Conservation (phyloP, 495 filamentous ascomycete genomes). For the Monascus purpureus region DNA sequence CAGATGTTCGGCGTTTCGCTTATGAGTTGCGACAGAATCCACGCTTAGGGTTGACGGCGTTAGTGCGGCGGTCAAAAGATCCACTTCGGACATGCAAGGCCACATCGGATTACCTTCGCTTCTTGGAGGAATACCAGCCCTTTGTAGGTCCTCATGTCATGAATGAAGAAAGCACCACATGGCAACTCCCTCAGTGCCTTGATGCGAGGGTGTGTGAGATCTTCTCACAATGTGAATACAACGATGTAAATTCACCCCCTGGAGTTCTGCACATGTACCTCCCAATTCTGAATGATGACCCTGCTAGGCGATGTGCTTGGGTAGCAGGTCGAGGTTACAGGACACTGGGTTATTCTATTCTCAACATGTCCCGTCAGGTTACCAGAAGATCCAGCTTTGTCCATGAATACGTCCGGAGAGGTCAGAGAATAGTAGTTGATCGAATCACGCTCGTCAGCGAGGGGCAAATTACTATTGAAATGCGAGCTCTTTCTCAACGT, state of each 20-base stretch:
- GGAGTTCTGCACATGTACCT: slow-evolving; percentile 37
- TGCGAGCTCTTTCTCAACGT: slow-evolving; percentile 5
- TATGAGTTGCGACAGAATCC: slow-evolving; percentile 17
- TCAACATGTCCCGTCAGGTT: slow-evolving; percentile 25
- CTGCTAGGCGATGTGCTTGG: slow-evolving; percentile 49
- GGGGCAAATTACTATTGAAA: slow-evolving; percentile 6
- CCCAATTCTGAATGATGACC: slow-evolving; percentile 43
- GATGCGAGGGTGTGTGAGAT: slow-evolving; percentile 26
- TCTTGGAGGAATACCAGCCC: slow-evolving; percentile 29
- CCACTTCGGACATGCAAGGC: slow-evolving; percentile 1
- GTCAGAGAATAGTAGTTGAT: slow-evolving; percentile 21
- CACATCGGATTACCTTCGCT: slow-evolving; percentile 20
- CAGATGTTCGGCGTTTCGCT: slow-evolving; percentile 18
- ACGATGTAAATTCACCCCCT: slow-evolving; percentile 3
- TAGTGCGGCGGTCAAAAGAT: slow-evolving; percentile 17
- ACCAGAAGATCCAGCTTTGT: slow-evolving; percentile 10
- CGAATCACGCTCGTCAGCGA: slow-evolving; percentile 10
- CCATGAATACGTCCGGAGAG: slow-evolving; percentile 35
- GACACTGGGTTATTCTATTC: slow-evolving; percentile 42
- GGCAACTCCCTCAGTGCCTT: slow-evolving; percentile 3
- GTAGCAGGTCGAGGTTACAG: slow-evolving; percentile 37
- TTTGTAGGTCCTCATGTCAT: background rate
- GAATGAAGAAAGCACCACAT: background rate
- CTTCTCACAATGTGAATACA: slow-evolving; percentile 18
- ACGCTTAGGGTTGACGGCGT: slow-evolving; percentile 12